These are phyloP conservation scores for Penicillium sp. DNA, from an alignment of 2,329 filamentous ascomycete species.

Conservation along the genomic window DNA sequence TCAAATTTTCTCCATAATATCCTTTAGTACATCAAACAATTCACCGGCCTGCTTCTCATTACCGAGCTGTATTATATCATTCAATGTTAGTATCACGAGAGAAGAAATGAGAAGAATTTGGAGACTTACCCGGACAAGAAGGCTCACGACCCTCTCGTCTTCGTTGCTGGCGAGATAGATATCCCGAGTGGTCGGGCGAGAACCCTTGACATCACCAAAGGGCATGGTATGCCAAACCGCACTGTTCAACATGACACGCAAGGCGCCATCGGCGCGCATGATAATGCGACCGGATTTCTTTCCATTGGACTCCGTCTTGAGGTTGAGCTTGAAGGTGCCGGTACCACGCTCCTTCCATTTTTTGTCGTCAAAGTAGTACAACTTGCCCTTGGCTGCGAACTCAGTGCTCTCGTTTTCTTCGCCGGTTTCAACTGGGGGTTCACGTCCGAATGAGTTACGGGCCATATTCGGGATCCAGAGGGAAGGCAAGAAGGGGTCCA, in stretches of 20 bases:
- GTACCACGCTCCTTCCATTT: slow-evolving; percentile 89
- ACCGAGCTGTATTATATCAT: background rate
- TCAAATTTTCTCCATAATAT: background rate
- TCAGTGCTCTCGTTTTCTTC: slow-evolving; percentile 79
- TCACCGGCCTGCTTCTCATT: background rate
- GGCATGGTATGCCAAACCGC: slow-evolving; percentile 75
- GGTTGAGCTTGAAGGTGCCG: slow-evolving; percentile 82
- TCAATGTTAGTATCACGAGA: background rate
- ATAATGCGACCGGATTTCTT: slow-evolving; percentile 70
- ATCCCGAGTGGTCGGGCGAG: slow-evolving; percentile 62
- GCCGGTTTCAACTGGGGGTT: slow-evolving; percentile 71
- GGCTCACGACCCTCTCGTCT: slow-evolving; percentile 52
- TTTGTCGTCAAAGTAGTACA: slow-evolving; percentile 73
- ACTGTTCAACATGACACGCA: slow-evolving; percentile 83
- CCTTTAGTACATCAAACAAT: background rate
- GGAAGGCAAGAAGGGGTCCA: slow-evolving; percentile 33
- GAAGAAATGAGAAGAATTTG: background rate
- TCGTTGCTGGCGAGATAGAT: slow-evolving; percentile 63
- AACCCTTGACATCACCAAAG: slow-evolving; percentile 64
- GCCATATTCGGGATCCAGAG: background rate
- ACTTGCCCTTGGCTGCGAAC: slow-evolving; percentile 74
- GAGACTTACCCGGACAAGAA: slow-evolving; percentile 57
- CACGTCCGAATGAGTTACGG: slow-evolving; percentile 26
- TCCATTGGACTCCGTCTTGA: slow-evolving; percentile 55
- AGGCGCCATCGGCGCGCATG: slow-evolving; percentile 87